phyloP scores from a whole-genome alignment of 805 yeast species.

The Kuraishia hungarica region DNA sequence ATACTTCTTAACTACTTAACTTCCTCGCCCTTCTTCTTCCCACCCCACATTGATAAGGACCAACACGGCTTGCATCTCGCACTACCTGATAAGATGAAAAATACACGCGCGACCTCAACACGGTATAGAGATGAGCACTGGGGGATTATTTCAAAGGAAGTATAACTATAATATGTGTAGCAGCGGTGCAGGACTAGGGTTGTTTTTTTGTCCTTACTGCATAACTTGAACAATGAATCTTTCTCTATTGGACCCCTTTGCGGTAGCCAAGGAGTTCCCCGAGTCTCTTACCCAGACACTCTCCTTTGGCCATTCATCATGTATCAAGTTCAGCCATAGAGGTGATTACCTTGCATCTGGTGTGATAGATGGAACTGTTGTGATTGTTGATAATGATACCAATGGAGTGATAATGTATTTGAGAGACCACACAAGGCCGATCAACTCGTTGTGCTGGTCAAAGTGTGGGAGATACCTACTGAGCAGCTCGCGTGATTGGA shows the following conservation, averaged over 20 bases:
- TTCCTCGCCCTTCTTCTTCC: not conserved
- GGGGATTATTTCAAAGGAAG: not conserved
- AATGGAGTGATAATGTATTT: constrained; percentile 47
- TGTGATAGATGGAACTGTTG: constrained; percentile 59
- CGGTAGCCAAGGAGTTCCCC: constrained; percentile 87
- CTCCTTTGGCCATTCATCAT: constrained; percentile 57
- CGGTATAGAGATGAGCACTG: not conserved
- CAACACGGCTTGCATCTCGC: not conserved
- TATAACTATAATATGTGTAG: too few species aligned
- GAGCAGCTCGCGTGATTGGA: constrained; percentile 77
- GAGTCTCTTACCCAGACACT: constrained; percentile 70
- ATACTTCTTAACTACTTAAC: not conserved
- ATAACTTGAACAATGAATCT: constrained; percentile 48
- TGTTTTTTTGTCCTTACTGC: not conserved
- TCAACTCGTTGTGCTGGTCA: constrained; percentile 75
- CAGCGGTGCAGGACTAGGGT: not conserved
- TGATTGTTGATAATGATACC: constrained; percentile 70
- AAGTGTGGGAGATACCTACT: constrained; percentile 59
- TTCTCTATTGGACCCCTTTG: constrained; percentile 80
- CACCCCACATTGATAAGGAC: not conserved
- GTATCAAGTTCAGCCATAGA: constrained; percentile 55
- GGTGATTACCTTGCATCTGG: constrained; percentile 90
- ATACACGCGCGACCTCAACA: not conserved
- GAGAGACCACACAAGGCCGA: constrained; percentile 60
- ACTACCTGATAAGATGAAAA: not conserved